A percentile compares a stretch with the other conserved stretches of the same genome.
phyloP scores from a whole-genome alignment of 768 basidiomycete species.

The Boletus rufocinnamomeus region DNA sequence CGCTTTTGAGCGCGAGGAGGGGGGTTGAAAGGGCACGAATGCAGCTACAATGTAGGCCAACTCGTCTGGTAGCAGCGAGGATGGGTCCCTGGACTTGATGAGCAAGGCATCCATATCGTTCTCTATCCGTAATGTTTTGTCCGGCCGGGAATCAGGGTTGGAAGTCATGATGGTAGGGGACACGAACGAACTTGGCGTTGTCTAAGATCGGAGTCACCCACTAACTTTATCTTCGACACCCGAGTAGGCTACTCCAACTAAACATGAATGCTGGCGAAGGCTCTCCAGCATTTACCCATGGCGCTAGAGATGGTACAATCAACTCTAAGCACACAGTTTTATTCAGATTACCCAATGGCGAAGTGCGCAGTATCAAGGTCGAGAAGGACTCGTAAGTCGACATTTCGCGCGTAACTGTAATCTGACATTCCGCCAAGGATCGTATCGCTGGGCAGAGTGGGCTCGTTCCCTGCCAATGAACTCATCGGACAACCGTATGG shows the following conservation, averaged over 20 bases:
- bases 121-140: neutral
- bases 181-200: neutral
- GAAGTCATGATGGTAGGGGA: slow-evolving; percentile 14
- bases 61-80: slow-evolving; percentile 53
- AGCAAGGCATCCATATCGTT: slow-evolving; percentile 34
- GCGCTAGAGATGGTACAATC: slow-evolving; percentile 42
- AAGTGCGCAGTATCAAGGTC: slow-evolving; percentile 72
- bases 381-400: slow-evolving; percentile 67
- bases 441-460: slow-evolving; percentile 80
- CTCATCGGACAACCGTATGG: slow-evolving; percentile 86
- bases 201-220: neutral
- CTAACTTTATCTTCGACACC: neutral
- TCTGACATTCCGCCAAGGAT: slow-evolving; percentile 45
- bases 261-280: slow-evolving; percentile 21
- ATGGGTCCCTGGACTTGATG: slow-evolving; percentile 35
- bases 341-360: slow-evolving; percentile 75
- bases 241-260: neutral
- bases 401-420: neutral
- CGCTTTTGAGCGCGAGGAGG: slow-evolving; percentile 60
- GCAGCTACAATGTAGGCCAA: slow-evolving; percentile 50
- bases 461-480: slow-evolving; percentile 75
- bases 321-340: slow-evolving; percentile 76
- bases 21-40: slow-evolving; percentile 50
- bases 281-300: slow-evolving; percentile 4
- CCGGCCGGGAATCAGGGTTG: neutral